Evolutionary conservation across 441 rosid species (phyloP).

Genomic region (Corymbia citriodora): DNA sequence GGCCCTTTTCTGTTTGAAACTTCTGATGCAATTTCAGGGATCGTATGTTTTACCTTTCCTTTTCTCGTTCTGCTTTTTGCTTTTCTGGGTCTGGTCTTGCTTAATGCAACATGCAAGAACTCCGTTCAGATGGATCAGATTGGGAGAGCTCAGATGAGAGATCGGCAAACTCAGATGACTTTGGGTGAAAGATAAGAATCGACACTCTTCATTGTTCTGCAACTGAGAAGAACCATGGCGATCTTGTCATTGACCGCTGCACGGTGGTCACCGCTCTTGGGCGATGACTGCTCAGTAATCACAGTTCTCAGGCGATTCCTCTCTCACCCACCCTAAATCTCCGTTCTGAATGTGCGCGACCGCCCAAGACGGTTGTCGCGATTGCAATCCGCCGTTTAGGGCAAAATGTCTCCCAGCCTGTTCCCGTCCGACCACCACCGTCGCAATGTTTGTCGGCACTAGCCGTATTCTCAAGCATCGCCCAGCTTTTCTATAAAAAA

Average conservation of each 20-base stretch:
- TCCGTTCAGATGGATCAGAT: background rate
- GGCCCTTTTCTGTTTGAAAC: background rate
- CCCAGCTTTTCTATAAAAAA: background rate
- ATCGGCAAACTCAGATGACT: background rate
- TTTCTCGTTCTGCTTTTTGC: background rate
- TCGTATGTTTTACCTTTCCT: background rate
- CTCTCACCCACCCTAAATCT: background rate
- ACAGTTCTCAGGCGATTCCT: background rate
- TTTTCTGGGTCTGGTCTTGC: background rate
- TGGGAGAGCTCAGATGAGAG: background rate
- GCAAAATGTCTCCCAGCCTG: background rate
- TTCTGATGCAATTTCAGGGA: background rate
- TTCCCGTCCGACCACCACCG: background rate
- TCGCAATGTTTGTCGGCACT: background rate
- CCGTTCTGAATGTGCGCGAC: background rate
- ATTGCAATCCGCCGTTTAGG: background rate
- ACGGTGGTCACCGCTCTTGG: background rate
- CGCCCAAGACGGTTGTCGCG: background rate
- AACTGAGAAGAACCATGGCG: background rate
- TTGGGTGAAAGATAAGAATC: no score
- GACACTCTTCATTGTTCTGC: background rate
- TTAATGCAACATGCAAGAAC: background rate
- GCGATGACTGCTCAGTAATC: background rate
- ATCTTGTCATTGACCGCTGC: background rate
- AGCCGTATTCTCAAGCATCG: background rate